Conservation (phyloP, 805 yeast genomes). For the Starmera amethionina region DNA sequence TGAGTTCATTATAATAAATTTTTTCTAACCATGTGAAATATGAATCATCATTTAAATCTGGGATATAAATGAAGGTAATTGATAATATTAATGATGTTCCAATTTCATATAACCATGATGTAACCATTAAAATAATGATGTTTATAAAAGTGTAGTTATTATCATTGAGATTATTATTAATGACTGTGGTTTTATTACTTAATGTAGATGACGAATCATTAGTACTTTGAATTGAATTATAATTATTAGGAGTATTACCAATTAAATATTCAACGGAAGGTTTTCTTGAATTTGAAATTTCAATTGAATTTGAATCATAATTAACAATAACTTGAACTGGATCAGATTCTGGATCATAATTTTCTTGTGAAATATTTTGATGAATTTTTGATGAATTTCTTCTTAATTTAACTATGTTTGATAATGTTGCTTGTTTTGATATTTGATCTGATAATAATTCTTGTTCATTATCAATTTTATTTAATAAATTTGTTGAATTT, state of each 20-base stretch:
- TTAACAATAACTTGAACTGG: constrained; percentile 3
- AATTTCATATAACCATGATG: constrained; percentile 15
- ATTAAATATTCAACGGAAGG: constrained; percentile 2
- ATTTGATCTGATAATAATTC: constrained; percentile 22
- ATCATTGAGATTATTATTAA: too few relatives aligned
- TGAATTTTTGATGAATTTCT: constrained; percentile 16
- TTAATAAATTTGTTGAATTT: constrained; percentile 3
- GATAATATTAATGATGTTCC: constrained; percentile 27
- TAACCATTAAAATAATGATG: constrained; percentile 2
- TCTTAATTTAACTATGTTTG: constrained; percentile 27
- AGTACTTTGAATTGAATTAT: too few relatives aligned
- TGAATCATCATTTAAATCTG: constrained; percentile 21
- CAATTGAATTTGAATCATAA: constrained; percentile 8
- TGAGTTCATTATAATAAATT: constrained; percentile 23
- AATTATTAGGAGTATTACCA: too few relatives aligned
- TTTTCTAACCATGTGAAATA: constrained; percentile 22
- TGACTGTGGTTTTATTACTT: too few relatives aligned
- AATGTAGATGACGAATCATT: too few relatives aligned
- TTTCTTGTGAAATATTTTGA: constrained; percentile 11
- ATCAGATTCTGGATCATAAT: constrained; percentile 8
- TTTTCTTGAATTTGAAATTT: constrained; percentile 2
- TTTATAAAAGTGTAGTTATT: too few relatives aligned
- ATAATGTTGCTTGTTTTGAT: constrained; percentile 23
- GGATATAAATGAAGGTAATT: constrained; percentile 30
- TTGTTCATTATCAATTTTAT: constrained; percentile 16